These are phyloP conservation scores for Inosperma sp. DNA, from an alignment of 768 basidiomycete species.

Conservation along the genomic window DNA sequence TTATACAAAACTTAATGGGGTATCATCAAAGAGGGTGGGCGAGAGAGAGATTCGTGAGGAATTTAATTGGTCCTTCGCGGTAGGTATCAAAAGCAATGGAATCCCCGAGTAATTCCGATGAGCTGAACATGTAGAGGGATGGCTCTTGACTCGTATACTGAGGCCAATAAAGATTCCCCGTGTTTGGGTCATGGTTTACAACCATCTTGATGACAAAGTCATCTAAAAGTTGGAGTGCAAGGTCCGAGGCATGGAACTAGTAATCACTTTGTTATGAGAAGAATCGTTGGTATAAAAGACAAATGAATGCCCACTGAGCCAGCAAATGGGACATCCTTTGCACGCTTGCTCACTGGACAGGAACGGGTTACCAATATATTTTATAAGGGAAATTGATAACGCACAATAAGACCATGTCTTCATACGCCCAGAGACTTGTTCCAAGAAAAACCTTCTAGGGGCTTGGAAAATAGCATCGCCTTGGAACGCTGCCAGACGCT, in stretches of 20 bases:
- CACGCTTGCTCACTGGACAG: constrained; percentile 20
- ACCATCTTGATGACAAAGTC: constrained; percentile 19
- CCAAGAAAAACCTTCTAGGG: constrained; percentile 44
- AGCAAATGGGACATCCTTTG: constrained; percentile 17
- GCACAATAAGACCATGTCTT: constrained; percentile 38
- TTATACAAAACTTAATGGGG: no score
- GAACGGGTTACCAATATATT: not conserved
- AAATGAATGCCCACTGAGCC: constrained; percentile 21
- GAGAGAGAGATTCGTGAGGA: constrained; percentile 25
- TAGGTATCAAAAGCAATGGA: constrained; percentile 25
- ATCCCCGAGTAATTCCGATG: constrained; percentile 22
- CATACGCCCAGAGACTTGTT: constrained; percentile 33
- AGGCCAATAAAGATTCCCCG: constrained; percentile 25
- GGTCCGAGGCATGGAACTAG: constrained; percentile 20
- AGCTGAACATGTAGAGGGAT: constrained; percentile 16
- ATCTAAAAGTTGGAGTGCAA: constrained; percentile 24
- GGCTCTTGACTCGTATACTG: no score
- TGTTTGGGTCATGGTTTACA: constrained; percentile 49
- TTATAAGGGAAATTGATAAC: constrained; percentile 11
- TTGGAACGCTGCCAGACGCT: constrained; percentile 45
- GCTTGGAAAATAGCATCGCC: constrained; percentile 50
- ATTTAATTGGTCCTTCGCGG: constrained; percentile 25
- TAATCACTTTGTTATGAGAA: not conserved
- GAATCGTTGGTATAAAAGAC: not conserved
- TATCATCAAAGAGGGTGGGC: constrained; percentile 19